These are phyloP conservation scores for Xerocomus amazonicus DNA, from an alignment of 1,284 basidiomycete species.

Conservation along the genomic window DNA sequence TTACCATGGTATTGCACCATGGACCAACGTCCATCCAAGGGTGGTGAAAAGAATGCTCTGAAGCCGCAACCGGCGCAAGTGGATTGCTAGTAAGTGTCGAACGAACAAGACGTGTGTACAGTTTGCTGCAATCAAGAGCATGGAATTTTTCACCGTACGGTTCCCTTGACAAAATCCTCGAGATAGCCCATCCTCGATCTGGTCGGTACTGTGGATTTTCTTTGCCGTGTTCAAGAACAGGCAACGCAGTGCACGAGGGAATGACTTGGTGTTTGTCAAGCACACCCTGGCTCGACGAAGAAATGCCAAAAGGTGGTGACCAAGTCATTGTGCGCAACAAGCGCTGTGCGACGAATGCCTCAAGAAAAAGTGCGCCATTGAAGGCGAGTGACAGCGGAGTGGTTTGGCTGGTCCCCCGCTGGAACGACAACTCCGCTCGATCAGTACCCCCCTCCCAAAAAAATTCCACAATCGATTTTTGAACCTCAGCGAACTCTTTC, in stretches of 20 bases:
- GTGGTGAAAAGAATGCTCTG: slow-evolving; percentile 13
- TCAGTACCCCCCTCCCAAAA: background rate
- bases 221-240: slow-evolving; percentile 1
- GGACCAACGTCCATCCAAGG: slow-evolving; percentile 2
- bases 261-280: slow-evolving; percentile 9
- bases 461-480: background rate
- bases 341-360: slow-evolving; percentile 5
- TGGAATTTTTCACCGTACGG: slow-evolving; percentile 28
- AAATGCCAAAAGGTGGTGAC: background rate
- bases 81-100: slow-evolving; percentile 25
- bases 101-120: slow-evolving; percentile 20
- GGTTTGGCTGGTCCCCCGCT: background rate
- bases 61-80: slow-evolving; percentile 16
- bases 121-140: slow-evolving; percentile 23
- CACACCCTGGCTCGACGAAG: background rate
- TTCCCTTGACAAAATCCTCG: slow-evolving; percentile 12
- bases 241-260: slow-evolving; percentile 2
- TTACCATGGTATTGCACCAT: background rate
- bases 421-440: slow-evolving; percentile 2
- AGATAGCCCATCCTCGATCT: slow-evolving; percentile 5
- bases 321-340: background rate
- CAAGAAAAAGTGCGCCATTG: background rate
- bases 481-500: slow-evolving; percentile 4
- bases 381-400: background rate
- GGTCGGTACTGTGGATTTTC: slow-evolving; percentile 8